Percentiles rank a stretch among this genome's conserved stretches.
These are phyloP conservation scores for Phytopythium delawarense DNA, from an alignment of 352 stramenopile genomes.

Conservation along the genomic window DNA sequence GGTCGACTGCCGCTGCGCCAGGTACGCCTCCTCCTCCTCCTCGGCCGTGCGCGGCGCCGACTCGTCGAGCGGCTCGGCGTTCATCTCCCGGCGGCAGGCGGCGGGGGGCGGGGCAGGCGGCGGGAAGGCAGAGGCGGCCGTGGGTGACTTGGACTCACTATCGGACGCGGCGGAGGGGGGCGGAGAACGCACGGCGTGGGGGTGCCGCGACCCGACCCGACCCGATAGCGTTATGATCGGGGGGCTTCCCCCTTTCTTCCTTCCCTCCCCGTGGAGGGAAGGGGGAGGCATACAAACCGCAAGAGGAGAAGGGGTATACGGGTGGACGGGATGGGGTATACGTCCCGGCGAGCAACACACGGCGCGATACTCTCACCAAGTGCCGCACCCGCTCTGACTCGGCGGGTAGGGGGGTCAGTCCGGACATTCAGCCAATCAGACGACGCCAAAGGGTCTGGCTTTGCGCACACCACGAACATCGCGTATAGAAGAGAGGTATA, in stretches of 20 bases:
- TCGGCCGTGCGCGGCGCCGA: not conserved
- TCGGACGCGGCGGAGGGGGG: not conserved
- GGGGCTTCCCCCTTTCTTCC: not conserved
- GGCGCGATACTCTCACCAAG: not conserved
- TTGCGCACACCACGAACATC: not conserved
- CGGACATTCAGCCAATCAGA: not conserved
- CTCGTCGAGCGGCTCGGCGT: slow-evolving; percentile 3
- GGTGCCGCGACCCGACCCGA: not conserved
- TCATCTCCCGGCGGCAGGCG: not conserved
- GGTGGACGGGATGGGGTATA: not conserved
- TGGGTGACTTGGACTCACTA: not conserved
- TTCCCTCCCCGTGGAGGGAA: not conserved
- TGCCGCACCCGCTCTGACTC: not conserved
- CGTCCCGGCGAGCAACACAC: too few species aligned
- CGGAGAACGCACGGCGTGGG: not conserved
- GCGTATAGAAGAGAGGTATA: not conserved
- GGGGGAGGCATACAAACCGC: not conserved
- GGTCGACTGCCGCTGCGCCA: slow-evolving; percentile 60
- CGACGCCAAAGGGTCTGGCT: not conserved
- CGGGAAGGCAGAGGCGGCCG: too few species aligned
- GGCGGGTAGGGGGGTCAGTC: not conserved
- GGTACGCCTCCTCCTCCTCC: slow-evolving; percentile 38
- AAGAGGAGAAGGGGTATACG: not conserved
- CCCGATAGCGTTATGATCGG: not conserved
- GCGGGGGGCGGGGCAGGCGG: not conserved